Evolutionary conservation across 148 eudicot genomes (phyloP).

Genomic region (Nepenthes gracilis): DNA sequence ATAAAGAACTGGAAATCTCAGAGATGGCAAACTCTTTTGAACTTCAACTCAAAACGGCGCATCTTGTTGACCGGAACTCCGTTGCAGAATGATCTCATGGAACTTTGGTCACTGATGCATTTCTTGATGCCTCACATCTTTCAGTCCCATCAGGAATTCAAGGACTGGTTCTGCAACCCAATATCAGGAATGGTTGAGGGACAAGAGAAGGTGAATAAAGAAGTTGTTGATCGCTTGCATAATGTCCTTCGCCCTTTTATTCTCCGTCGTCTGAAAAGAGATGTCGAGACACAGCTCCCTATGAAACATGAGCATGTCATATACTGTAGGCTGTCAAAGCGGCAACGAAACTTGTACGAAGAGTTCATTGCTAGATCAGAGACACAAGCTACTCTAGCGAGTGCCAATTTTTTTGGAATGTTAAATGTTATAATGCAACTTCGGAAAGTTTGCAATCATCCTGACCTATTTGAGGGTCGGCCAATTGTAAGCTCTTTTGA

Average conservation of each 20-base stretch:
- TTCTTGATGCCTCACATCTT: conserved; percentile 99
- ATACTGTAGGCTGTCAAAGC: conserved; percentile 87
- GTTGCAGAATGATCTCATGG: conserved; percentile 98
- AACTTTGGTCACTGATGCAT: conserved; percentile 99
- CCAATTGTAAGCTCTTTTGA: conserved; percentile 97
- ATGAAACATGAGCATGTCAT: conserved; percentile 88
- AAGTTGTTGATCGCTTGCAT: conserved; percentile 96
- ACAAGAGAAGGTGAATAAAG: conserved; percentile 91
- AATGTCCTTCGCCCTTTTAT: conserved; percentile 97
- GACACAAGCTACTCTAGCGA: conserved; percentile 92
- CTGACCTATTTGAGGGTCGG: conserved; percentile 99
- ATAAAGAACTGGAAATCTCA: conserved; percentile 99
- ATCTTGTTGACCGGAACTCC: conserved; percentile 98
- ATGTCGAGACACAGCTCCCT: conserved; percentile 96
- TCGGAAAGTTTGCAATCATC: conserved; percentile 99
- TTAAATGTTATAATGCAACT: conserved; percentile 97
- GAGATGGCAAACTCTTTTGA: conserved; percentile 97
- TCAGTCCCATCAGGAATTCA: conserved; percentile 99
- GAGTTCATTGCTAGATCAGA: conserved; percentile 98
- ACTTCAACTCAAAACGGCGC: conserved; percentile 92
- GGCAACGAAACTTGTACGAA: conserved; percentile 95
- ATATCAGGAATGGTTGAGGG: conserved; percentile 99
- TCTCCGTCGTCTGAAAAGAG: conserved; percentile 93
- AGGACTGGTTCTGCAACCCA: conserved; percentile 98
- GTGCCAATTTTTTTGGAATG: conserved; percentile 95